phyloP scores from a whole-genome alignment of 2,329 filamentous ascomycete genomes.

The Aspergillus aculeatinus region DNA sequence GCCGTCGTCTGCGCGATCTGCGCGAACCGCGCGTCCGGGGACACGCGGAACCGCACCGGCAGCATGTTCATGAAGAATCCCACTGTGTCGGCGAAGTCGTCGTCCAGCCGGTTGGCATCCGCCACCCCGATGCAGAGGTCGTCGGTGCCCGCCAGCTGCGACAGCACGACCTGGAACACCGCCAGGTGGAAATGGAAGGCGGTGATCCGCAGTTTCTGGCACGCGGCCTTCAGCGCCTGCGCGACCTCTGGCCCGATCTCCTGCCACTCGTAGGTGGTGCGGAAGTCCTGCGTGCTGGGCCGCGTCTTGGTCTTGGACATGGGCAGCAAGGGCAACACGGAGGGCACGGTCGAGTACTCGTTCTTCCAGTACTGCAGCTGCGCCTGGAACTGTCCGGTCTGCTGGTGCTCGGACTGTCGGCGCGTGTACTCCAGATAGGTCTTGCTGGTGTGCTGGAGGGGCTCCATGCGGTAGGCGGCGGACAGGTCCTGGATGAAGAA shows the following conservation, averaged over 20 bases:
- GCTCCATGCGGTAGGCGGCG: not conserved
- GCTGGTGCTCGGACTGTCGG: too few relatives aligned
- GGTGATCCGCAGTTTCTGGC: constrained; percentile 27
- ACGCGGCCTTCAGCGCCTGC: not conserved
- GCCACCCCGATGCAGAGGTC: constrained; percentile 51
- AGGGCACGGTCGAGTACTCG: constrained; percentile 24
- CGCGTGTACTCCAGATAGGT: too few relatives aligned
- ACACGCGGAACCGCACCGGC: constrained; percentile 41
- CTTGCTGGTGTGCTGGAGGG: too few relatives aligned
- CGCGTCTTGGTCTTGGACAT: constrained; percentile 20
- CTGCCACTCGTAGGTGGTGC: constrained; percentile 19
- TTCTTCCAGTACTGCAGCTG: constrained; percentile 33
- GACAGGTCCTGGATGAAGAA: constrained; percentile 1
- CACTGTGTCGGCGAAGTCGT: constrained; percentile 34
- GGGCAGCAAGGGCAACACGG: constrained; percentile 36
- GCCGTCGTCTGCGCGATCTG: constrained; percentile 23
- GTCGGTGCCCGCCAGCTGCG: constrained; percentile 33
- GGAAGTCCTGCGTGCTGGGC: constrained; percentile 15
- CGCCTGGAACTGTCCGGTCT: too few relatives aligned
- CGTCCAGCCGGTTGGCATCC: constrained; percentile 45
- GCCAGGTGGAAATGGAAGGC: constrained; percentile 52
- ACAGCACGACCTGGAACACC: constrained; percentile 40
- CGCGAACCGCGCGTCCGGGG: constrained; percentile 28
- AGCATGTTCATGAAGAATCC: constrained; percentile 54
- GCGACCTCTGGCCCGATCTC: not conserved